Conservation (phyloP, 805 yeast species). For the Candida xyloterini region DNA sequence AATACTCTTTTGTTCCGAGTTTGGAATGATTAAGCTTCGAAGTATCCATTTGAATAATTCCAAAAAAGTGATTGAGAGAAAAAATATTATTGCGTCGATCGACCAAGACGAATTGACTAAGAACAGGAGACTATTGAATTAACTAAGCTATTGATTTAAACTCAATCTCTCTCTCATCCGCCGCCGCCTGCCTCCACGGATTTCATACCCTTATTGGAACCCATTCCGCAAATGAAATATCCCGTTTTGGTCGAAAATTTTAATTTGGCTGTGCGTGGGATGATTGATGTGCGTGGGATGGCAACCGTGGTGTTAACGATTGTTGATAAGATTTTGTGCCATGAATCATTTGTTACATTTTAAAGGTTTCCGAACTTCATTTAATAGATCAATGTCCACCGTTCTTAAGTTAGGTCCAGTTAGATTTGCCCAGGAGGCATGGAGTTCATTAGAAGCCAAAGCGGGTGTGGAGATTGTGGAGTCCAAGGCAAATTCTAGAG, state of each 20-base stretch:
- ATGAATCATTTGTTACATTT: slow-evolving; percentile 1
- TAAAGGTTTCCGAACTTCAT: not conserved
- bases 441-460: slow-evolving; percentile 41
- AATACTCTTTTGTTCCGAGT: slow-evolving; percentile 83
- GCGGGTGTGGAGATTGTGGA: slow-evolving; percentile 45
- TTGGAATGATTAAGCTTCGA: slow-evolving; percentile 65
- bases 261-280: slow-evolving; percentile 5
- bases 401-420: slow-evolving; percentile 63
- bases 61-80: not conserved
- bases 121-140: not conserved
- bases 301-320: not conserved
- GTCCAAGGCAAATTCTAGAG: slow-evolving; percentile 38
- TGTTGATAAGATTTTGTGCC: slow-evolving; percentile 1
- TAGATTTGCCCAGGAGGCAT: slow-evolving; percentile 58
- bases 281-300: slow-evolving; percentile 5
- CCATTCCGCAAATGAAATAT: not conserved
- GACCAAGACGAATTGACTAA: slow-evolving; percentile 1
- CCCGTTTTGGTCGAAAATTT: not conserved
- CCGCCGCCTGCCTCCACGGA: no score
- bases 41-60: slow-evolving; percentile 21
- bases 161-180: not conserved
- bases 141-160: no score
- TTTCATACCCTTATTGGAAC: not conserved
- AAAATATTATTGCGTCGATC: slow-evolving; percentile 11
- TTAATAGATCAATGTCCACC: slow-evolving; percentile 21